A percentile compares a stretch with the other conserved stretches of the same genome.
These are phyloP conservation scores for Oryza glaberrima DNA, from an alignment of 176 grass and related monocot species.

Conservation along the genomic window DNA sequence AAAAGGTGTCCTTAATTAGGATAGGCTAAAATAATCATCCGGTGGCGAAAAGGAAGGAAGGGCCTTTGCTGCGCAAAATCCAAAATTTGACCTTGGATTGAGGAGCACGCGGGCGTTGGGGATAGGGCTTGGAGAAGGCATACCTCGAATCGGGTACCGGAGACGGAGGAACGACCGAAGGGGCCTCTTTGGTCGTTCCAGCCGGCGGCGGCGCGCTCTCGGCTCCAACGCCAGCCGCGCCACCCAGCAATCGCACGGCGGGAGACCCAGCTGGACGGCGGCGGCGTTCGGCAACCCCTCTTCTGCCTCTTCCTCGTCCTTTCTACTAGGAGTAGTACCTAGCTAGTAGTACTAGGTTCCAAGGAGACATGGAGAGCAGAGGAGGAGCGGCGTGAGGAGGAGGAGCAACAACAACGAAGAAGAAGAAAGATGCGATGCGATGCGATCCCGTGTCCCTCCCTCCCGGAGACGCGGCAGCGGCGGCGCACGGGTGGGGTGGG, in stretches of 20 bases:
- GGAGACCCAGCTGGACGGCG: background rate
- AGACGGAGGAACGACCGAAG: background rate
- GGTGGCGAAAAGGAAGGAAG: background rate
- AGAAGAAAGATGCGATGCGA: background rate
- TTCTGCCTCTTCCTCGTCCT: background rate
- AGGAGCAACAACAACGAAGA: background rate
- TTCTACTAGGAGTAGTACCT: background rate
- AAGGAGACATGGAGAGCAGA: background rate
- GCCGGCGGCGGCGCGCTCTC: background rate
- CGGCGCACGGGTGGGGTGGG: too few species aligned
- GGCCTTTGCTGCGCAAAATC: background rate
- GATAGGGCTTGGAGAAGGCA: background rate
- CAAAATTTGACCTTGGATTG: background rate
- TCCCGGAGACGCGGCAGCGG: background rate
- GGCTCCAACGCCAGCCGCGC: background rate
- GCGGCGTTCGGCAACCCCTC: background rate
- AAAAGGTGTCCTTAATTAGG: background rate
- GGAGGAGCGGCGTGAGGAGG: background rate
- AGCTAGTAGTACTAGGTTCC: too few species aligned
- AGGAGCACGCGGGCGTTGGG: background rate
- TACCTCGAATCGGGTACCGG: background rate
- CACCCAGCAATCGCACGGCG: background rate
- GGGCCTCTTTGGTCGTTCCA: too few species aligned
- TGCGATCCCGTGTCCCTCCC: background rate
- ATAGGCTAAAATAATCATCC: background rate